Evolutionary conservation across 257 asterid genomes (phyloP).

Genomic region (Rubia yunnanensis): DNA sequence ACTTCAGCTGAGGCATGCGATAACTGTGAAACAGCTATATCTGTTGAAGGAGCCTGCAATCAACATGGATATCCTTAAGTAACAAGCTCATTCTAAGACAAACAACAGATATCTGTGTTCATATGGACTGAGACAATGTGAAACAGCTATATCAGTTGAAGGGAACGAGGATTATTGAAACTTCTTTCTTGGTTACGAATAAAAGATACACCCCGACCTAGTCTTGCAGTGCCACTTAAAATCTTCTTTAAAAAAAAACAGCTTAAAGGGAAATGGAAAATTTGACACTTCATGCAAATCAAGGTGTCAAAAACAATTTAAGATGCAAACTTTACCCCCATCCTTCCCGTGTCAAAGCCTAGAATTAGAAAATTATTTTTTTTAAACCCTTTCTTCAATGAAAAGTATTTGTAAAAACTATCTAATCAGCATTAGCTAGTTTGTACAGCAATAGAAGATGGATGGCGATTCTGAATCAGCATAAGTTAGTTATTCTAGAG

Average conservation of each 20-base stretch:
- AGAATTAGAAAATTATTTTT: neutral
- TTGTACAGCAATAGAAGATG: neutral
- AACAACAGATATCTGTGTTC: neutral
- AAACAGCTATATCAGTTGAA: no score
- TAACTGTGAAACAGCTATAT: slow-evolving; percentile 78
- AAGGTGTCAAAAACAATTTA: neutral
- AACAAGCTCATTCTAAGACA: neutral
- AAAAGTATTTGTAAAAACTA: neutral
- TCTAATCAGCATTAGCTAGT: neutral
- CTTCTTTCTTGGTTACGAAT: neutral
- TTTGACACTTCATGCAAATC: neutral
- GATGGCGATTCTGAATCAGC: neutral
- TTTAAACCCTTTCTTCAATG: no score
- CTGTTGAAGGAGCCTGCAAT: slow-evolving; percentile 92
- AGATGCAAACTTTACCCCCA: no score
- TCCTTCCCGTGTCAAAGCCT: neutral
- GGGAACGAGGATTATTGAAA: neutral
- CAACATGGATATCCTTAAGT: neutral
- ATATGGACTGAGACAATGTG: neutral
- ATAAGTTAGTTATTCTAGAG: neutral
- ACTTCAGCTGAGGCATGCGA: slow-evolving; percentile 95
- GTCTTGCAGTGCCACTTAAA: neutral
- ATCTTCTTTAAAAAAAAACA: neutral
- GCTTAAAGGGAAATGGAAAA: neutral
- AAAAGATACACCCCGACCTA: neutral